phyloP scores from a whole-genome alignment of 305 asterid genomes.

The Galium porrigens region DNA sequence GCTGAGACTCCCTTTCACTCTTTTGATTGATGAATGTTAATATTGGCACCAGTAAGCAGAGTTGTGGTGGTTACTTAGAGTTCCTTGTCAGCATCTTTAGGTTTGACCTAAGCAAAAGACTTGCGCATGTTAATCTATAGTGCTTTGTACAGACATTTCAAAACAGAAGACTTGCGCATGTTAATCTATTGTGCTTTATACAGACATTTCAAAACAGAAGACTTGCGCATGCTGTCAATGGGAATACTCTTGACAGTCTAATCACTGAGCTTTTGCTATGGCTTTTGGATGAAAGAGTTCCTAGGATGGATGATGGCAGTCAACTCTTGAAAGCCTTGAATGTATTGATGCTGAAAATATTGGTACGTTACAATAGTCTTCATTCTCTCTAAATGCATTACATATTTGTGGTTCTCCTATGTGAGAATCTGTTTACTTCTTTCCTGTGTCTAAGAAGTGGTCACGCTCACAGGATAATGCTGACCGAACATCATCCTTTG shows the following conservation, averaged over 20 bases:
- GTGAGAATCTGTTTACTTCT: constrained; percentile 3
- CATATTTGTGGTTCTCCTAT: neutral
- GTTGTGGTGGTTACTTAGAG: constrained; percentile 7
- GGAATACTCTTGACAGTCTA: constrained; percentile 74
- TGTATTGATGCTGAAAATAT: constrained; percentile 90
- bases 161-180: constrained; percentile 49
- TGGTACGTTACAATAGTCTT: constrained; percentile 32
- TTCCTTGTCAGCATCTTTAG: neutral
- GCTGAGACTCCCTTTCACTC: constrained; percentile 3
- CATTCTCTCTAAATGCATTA: neutral
- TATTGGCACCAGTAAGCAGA: neutral
- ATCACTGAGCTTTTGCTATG: constrained; percentile 89
- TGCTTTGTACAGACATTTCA: constrained; percentile 68
- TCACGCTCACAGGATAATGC: constrained; percentile 67
- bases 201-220: constrained; percentile 93
- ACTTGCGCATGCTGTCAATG: constrained; percentile 83
- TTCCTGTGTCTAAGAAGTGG: constrained; percentile 19
- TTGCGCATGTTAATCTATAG: neutral
- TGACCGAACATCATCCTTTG: constrained; percentile 84
- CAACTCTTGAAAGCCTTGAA: constrained; percentile 95
- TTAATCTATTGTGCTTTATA: constrained; percentile 15
- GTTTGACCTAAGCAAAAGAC: neutral
- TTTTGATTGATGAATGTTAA: neutral
- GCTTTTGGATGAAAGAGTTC: constrained; percentile 99
- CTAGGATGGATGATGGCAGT: constrained; percentile 97